Base-by-base conservation (phyloP, 805 yeast species). In the Sugiyamaella qingdaonensis region DNA sequence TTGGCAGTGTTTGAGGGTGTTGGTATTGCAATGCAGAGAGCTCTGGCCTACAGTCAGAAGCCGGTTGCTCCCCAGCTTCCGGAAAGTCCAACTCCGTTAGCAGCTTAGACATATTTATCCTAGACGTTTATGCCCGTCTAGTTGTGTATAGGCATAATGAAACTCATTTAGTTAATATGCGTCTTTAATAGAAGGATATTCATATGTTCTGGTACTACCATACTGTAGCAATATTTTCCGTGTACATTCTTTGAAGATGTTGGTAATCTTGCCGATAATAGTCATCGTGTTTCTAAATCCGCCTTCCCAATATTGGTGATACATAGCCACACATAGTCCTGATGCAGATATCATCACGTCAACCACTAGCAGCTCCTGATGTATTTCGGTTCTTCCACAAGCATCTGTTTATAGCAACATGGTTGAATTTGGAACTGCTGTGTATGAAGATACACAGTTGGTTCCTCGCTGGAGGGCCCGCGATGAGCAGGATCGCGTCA, bases 1-100 rank as follows among this genome's bases (percentile, higher is more conserved):
- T 78, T 94, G 67, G 99, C 97, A 67, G 94, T 89, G 49, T 87
- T 94, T 64, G 99, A 94, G 76, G 99, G 99, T 79, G 97, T 89
- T 49, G 98, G 98, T 67, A 81, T 92, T 79, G 88, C 91, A 83
- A 82, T 92, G 79, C 95, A 86, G 71, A 83, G 97, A 75, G 81
- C 83, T 66, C 81, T 86, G 79, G 96, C 96, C 31, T 80, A 82
- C 80, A 85, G 82, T 57, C 90, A 88, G 68, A 82, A 83, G 62
- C 89, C 88, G 21, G 63, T 64, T 41, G 67, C 71, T 24, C 71
- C 72, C 3, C 66, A 59, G 51, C 56, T 65, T 51, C 71, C 70
- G 10, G 70, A 66, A 49, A 52, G 48, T 29, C 61, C 61, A 27
- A 50, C 54, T 24, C 61, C 62, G 39, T 47, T 61, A 43, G 63